Base-by-base conservation (phyloP, 2,329 filamentous ascomycete genomes). In the Madurella mycetomatis region DNA sequence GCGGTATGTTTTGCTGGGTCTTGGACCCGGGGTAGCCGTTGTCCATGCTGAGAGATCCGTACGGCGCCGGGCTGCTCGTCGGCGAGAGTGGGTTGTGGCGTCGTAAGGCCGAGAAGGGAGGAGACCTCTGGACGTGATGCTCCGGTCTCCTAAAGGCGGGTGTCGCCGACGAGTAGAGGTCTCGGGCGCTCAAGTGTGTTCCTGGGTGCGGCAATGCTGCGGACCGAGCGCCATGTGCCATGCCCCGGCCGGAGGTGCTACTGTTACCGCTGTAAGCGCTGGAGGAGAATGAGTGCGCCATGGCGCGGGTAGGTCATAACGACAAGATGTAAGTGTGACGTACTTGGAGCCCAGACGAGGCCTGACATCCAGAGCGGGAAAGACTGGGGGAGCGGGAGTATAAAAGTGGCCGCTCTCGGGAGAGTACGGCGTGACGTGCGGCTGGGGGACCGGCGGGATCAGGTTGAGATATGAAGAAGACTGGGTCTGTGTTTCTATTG, bases 211-310 rank as follows among this genome's bases (percentile, higher is more conserved):
- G 78, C 66, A 82, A 68, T 64, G 76, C 69, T 67, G 76, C 70
- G 65, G 76, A 72, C 65, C 79, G 75, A 67, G 78, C 79, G 70
- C 73, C 73, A 76, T 81, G 78, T 73, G 78, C 76, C 78, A 83
- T 82, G 65, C 77, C 78, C 72, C 75, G 72, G 56, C 76, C 74
- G 52, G 79, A 72, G 54, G 72, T 73, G 67, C 70, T 79, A 71
- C 73, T 80, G 65, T 63, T 69, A 64, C 56, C 56, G 60, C 62
- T 59, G 69, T 76, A 64, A 76, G 71, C 67, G 64, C 57, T 53
- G 54, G 54, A 18, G 48, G 52, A 48, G 47, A 52, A 53, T 12
- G 54, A 53, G 57, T 59, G 56, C 56, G 58, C 56, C 61, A 60
- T 62, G 58, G 54, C 52, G 59, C 41, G 51, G 51, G 37, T 43